These are phyloP conservation scores for Calonectria multiphialidica DNA, from an alignment of 2,329 filamentous ascomycete species.

Conservation along the genomic window DNA sequence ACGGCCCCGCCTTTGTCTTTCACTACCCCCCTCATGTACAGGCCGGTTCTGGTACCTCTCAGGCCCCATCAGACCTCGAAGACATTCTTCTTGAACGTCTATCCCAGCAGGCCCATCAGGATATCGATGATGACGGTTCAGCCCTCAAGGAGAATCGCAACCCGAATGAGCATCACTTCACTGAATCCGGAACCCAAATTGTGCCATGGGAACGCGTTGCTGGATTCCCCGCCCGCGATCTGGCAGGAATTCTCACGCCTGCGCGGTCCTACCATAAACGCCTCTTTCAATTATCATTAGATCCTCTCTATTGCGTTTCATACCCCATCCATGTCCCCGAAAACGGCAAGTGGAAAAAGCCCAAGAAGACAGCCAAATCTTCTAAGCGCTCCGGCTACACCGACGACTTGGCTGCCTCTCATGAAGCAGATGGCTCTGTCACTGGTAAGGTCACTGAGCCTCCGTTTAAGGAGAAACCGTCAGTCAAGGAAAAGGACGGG, in stretches of 20 bases:
- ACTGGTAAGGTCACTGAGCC: conserved; percentile 43
- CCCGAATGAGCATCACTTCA: conserved; percentile 67
- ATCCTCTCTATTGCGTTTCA: conserved; percentile 83
- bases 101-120: conserved; percentile 51
- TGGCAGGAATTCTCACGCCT: conserved; percentile 85
- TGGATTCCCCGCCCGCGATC: conserved; percentile 79
- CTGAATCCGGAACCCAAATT: conserved; percentile 67
- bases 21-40: conserved; percentile 81
- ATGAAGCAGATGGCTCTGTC: conserved; percentile 43
- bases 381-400: conserved; percentile 50
- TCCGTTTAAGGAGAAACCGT: conserved; percentile 39
- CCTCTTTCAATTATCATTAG: conserved; percentile 84
- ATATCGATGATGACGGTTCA: conserved; percentile 52
- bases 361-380: conserved; percentile 63
- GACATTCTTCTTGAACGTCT: conserved; percentile 64
- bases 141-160: conserved; percentile 62
- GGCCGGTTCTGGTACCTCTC: conserved; percentile 50
- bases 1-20: conserved; percentile 86
- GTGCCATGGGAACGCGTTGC: conserved; percentile 80
- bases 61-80: conserved; percentile 58
- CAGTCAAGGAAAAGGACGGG: conserved; percentile 41
- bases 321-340: conserved; percentile 86
- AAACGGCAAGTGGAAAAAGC: conserved; percentile 82
- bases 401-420: conserved; percentile 45
- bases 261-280: conserved; percentile 82